Percentiles rank a stretch among this genome's conserved stretches.
Conservation (phyloP, 371 early-diverging fungal species). For the Smittium mucronatum region DNA sequence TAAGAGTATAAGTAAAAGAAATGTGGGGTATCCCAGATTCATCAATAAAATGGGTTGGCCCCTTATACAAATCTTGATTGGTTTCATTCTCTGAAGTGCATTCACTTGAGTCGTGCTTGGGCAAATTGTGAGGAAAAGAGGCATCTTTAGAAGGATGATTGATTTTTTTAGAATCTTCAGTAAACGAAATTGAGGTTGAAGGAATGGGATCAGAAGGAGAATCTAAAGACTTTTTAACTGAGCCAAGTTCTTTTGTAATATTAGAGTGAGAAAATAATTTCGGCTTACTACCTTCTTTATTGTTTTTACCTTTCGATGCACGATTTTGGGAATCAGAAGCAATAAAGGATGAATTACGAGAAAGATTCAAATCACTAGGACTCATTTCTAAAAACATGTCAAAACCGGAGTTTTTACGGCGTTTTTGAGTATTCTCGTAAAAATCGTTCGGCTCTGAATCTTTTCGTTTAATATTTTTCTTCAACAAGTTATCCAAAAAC, state of each 20-base stretch:
- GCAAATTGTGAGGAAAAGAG: not conserved
- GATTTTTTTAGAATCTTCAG: not conserved
- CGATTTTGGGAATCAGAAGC: not conserved
- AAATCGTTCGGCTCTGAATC: not conserved
- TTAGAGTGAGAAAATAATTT: not conserved
- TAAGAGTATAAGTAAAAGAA: constrained; percentile 28
- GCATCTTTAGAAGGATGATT: not conserved
- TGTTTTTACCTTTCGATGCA: not conserved
- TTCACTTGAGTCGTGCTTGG: not conserved
- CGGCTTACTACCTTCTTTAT: not conserved
- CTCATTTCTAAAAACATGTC: not conserved
- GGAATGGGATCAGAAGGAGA: not conserved
- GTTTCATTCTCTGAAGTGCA: not conserved
- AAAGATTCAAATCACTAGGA: too few relatives aligned
- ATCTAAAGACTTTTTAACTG: not conserved
- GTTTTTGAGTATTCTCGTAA: not conserved
- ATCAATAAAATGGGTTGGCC: constrained; percentile 13
- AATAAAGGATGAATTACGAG: not conserved
- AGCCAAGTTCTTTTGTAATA: not conserved
- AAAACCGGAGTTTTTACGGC: not conserved
- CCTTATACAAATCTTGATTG: constrained; percentile 7
- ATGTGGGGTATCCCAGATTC: constrained; percentile 23
- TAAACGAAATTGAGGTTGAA: not conserved
- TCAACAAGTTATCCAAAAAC: not conserved
- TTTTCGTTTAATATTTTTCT: not conserved